Percentiles rank a stretch among this genome's conserved stretches.
These are phyloP conservation scores for Aspergillus floridensis DNA, from an alignment of 2,329 filamentous ascomycete species.

Conservation along the genomic window DNA sequence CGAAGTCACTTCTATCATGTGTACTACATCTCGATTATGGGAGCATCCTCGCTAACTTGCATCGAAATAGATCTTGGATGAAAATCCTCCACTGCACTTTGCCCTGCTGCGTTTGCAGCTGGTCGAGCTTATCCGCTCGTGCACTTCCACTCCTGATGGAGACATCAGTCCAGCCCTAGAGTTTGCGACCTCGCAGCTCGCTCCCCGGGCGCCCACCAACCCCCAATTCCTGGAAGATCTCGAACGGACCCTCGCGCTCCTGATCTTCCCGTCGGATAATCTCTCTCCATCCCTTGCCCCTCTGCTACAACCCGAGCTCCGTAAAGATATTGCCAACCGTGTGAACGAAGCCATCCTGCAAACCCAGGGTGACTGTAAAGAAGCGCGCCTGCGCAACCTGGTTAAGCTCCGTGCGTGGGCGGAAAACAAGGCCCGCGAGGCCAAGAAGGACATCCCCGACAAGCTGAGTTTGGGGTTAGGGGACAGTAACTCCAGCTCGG, in stretches of 20 bases:
- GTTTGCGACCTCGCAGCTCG: slow-evolving; percentile 84
- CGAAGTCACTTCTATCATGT: slow-evolving; percentile 28
- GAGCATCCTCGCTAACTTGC: slow-evolving; percentile 24
- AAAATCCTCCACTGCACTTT: slow-evolving; percentile 80
- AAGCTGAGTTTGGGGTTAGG: slow-evolving; percentile 47
- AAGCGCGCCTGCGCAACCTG: slow-evolving; percentile 78
- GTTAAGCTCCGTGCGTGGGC: slow-evolving; percentile 83
- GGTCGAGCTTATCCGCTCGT: slow-evolving; percentile 83
- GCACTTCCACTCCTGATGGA: slow-evolving; percentile 62
- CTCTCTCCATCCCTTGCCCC: slow-evolving; percentile 72
- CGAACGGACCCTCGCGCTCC: slow-evolving; percentile 86
- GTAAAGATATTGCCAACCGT: slow-evolving; percentile 76
- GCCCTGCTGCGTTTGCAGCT: slow-evolving; percentile 84
- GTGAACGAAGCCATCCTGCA: slow-evolving; percentile 87
- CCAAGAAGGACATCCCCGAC: slow-evolving; percentile 48
- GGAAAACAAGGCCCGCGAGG: slow-evolving; percentile 57
- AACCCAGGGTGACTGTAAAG: slow-evolving; percentile 68
- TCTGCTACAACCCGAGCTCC: slow-evolving; percentile 74
- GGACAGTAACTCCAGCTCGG: slow-evolving; percentile 20
- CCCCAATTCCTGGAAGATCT: slow-evolving; percentile 79
- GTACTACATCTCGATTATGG: slow-evolving; percentile 11
- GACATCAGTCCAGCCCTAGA: slow-evolving; percentile 78
- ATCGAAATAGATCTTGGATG: slow-evolving; percentile 72
- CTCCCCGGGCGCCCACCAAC: slow-evolving; percentile 79
- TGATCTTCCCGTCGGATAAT: slow-evolving; percentile 82